Conservation (phyloP, 768 basidiomycete genomes). For the Cubamyces lactineus region DNA sequence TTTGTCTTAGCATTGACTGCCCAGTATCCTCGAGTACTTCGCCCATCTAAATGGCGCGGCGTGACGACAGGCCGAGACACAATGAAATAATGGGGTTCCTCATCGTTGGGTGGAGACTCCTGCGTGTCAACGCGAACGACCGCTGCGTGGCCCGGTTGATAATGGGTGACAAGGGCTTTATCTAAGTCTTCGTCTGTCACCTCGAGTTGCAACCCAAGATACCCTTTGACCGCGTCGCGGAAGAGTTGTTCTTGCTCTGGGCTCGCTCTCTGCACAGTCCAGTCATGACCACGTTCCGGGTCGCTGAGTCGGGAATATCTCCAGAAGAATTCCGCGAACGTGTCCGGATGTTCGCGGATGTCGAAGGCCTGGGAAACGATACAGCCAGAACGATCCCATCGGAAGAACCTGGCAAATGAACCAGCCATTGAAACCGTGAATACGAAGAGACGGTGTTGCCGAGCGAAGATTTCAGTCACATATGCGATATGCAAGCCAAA, state of each 20-base stretch:
- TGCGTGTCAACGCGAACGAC: background rate
- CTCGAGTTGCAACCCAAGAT: conserved; percentile 1
- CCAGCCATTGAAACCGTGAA: conserved; percentile 37
- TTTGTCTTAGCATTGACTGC: conserved; percentile 2
- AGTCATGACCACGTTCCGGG: conserved; percentile 32
- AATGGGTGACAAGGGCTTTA: conserved; percentile 8
- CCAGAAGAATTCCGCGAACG: conserved; percentile 37
- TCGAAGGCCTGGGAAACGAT: conserved; percentile 36
- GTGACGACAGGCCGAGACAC: conserved; percentile 12
- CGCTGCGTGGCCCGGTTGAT: conserved; percentile 2
- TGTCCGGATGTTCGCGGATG: conserved; percentile 24
- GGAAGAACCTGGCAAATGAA: conserved; percentile 34
- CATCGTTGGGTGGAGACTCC: background rate
- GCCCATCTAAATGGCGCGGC: background rate
- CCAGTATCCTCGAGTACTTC: conserved; percentile 18
- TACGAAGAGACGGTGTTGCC: conserved; percentile 34
- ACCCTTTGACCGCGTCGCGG: background rate
- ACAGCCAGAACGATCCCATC: conserved; percentile 38
- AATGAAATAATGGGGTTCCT: background rate
- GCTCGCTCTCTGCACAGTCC: conserved; percentile 4
- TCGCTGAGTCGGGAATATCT: conserved; percentile 29
- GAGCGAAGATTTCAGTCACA: conserved; percentile 13
- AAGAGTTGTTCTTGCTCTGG: conserved; percentile 5
- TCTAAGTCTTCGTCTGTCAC: background rate
- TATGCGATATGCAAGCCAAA: background rate